Percentiles rank a stretch among this genome's conserved stretches.
Evolutionary conservation across 139 green algal species (phyloP).

Genomic region (Chloropicon primus): DNA sequence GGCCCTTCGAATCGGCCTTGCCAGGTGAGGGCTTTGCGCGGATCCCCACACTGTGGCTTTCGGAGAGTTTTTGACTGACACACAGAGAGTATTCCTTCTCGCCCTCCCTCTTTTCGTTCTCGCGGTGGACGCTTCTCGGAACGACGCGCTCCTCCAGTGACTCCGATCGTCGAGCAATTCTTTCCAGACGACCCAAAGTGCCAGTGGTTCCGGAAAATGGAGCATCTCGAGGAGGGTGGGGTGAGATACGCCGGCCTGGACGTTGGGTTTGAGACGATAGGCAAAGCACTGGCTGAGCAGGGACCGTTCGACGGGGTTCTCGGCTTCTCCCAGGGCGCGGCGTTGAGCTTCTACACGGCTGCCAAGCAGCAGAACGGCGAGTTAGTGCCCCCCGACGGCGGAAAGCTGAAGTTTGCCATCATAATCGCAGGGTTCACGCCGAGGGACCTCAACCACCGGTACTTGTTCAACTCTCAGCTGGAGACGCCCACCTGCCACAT

Average conservation of each 20-base stretch:
- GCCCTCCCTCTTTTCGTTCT: background rate
- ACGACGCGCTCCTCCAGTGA: background rate
- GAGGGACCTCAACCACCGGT: background rate
- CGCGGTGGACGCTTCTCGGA: too few relatives aligned
- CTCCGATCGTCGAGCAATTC: background rate
- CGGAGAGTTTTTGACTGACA: too few relatives aligned
- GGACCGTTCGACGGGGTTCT: conserved; percentile 67
- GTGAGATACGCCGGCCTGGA: background rate
- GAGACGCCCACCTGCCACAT: background rate
- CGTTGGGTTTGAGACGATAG: background rate
- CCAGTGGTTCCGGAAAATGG: background rate
- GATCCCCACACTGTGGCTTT: background rate
- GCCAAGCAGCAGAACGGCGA: background rate
- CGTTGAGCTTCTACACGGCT: background rate
- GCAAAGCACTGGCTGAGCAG: conserved; percentile 13
- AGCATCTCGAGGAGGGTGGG: background rate
- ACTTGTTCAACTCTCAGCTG: background rate
- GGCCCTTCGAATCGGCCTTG: background rate
- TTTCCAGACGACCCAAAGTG: background rate
- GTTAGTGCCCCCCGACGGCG: background rate
- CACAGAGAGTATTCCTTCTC: too few relatives aligned
- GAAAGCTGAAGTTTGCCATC: background rate
- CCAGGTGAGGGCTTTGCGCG: background rate
- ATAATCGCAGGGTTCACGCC: background rate
- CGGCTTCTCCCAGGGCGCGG: conserved; percentile 64